Evolutionary conservation across 164 flowering plant species (phyloP).

Genomic region (Annona cherimola): DNA sequence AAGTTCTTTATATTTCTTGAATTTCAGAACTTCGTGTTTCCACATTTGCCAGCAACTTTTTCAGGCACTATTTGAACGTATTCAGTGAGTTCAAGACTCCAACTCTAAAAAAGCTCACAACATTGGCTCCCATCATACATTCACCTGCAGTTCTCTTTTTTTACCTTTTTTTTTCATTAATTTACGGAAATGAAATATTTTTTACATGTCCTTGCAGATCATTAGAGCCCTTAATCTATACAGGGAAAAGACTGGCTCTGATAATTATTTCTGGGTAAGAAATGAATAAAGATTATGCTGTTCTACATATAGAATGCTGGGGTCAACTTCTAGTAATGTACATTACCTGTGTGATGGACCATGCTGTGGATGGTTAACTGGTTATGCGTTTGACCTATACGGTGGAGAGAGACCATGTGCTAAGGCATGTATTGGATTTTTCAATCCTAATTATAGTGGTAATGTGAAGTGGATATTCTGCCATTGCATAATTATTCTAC

Average conservation of each 20-base stretch:
- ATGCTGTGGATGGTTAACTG: not conserved
- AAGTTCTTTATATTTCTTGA: too few species aligned
- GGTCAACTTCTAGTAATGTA: not conserved
- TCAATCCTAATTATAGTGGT: not conserved
- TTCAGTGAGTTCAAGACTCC: too few species aligned
- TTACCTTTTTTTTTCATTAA: not conserved
- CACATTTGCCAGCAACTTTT: too few species aligned
- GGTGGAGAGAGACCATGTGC: not conserved
- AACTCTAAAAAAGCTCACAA: too few species aligned
- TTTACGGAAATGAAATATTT: not conserved
- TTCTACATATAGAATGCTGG: not conserved
- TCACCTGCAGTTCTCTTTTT: not conserved
- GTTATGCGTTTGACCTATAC: not conserved
- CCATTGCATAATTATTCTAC: too few species aligned
- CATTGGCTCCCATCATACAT: not conserved
- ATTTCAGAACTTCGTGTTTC: too few species aligned
- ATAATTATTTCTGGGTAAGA: slow-evolving; percentile 79
- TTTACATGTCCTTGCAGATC: slow-evolving; percentile 46
- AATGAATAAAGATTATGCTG: not conserved
- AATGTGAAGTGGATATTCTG: not conserved
- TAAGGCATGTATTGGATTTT: not conserved
- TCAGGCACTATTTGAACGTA: too few species aligned
- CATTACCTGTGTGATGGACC: not conserved
- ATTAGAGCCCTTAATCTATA: slow-evolving; percentile 89
- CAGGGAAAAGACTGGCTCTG: slow-evolving; percentile 75